Evolutionary conservation across 805 yeast genomes (phyloP).

Genomic region (Danielia reshetovae): DNA sequence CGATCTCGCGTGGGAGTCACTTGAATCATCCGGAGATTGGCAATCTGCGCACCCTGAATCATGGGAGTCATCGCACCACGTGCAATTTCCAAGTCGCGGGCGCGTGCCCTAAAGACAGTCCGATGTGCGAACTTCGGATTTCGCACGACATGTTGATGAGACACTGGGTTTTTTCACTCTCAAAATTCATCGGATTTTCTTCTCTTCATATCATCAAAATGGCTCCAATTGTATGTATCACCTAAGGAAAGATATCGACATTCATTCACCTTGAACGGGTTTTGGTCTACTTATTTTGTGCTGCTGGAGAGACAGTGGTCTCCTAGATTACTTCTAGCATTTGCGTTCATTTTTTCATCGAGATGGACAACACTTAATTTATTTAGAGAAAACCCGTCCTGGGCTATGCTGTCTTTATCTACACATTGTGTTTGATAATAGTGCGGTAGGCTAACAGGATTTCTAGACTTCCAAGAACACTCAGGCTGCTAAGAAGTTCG

Average conservation of each 20-base stretch:
- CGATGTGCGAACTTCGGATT: no score
- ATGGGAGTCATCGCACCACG: no score
- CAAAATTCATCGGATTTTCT: not conserved
- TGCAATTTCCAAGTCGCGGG: no score
- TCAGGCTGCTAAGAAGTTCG: conserved; percentile 80
- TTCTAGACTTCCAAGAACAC: conserved; percentile 67
- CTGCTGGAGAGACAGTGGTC: no score
- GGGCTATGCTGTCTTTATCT: conserved; percentile 48
- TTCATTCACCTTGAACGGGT: conserved; percentile 38
- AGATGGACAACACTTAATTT: conserved; percentile 5
- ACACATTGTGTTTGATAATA: conserved; percentile 26
- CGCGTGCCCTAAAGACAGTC: conserved; percentile 9
- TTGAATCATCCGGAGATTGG: conserved; percentile 1
- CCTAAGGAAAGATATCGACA: conserved; percentile 21
- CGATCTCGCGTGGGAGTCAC: conserved; percentile 1
- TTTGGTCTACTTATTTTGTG: conserved; percentile 10
- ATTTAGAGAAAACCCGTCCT: conserved; percentile 33
- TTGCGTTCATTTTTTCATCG: conserved; percentile 8
- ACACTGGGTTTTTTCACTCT: conserved; percentile 2
- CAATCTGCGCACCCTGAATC: conserved; percentile 6
- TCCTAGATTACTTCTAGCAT: conserved; percentile 7
- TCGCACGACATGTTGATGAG: no score
- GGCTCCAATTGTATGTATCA: conserved; percentile 90
- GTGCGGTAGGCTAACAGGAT: conserved; percentile 75
- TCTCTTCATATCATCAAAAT: conserved; percentile 37